Evolutionary conservation across 805 yeast genomes (phyloP), one percentile per base, ranked within the genome.

Genomic region (Candida loeiensis): DNA sequence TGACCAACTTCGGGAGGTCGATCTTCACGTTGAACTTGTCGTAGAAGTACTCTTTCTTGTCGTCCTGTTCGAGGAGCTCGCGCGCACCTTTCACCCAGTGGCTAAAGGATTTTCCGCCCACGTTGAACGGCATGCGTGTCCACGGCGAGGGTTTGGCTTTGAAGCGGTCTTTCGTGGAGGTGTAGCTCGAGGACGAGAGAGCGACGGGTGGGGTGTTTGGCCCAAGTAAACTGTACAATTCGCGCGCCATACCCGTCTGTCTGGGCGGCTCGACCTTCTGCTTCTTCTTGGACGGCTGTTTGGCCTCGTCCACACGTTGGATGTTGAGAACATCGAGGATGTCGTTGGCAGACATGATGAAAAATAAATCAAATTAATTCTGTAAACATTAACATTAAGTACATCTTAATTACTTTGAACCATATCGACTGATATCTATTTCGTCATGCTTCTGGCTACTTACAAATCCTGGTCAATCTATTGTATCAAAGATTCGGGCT

Each of bases 61-160:
- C 52, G 27, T 51, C 62, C 26, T 58, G 60, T 37, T 61, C 66
- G 39, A 66, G 50, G 3, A 64, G 51, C 36, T 73, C 80, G 35
- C 69, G 73, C 2, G 82, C 66, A 0, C 93, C 96, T 45, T 85
- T 80, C 2, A 81, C 90, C 98, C 99, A 93, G 61, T 93, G 98
- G 42, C 69, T 66, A 29, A 91, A 69, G 4, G 49, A 45, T 3
- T 49, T 53, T 41, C 84, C 66, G 0, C 80, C 71, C 4, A 64
- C 63, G 4, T 65, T 71, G 55, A 91, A 93, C 4, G 70, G 64
- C 14, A 74, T 74, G 61, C 78, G 69, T 1, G 77, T 73, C 99
- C 99, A 93, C 1, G 96, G 89, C 0, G 93, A 74, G 0, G 87
- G 83, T 45, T 79, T 82, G 14, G 75, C 69, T 43, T 77, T 77